Evolutionary conservation across 2,329 filamentous ascomycete species (phyloP), one percentile per base, ranked within the genome.

Genomic region (Ceratocystis papillata): DNA sequence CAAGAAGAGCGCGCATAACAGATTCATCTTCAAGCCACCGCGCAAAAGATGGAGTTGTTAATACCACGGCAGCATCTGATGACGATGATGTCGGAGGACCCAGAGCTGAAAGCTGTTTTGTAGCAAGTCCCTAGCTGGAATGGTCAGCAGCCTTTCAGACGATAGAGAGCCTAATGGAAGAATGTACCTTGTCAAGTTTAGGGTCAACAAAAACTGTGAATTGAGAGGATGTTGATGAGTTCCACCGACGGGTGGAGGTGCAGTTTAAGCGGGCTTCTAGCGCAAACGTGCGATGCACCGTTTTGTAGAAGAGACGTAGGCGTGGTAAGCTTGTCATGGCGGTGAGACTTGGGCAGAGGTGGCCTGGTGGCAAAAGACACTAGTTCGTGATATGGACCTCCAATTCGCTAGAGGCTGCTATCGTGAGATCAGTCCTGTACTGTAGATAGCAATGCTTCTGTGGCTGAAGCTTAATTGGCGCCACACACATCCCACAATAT

Each of bases 31-130:
- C 76, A 2, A 84, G 72, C 74, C 78, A 79, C 10, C 73, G 73
- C n/a, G 79, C 76, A 64, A 82, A 77, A 17, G 77, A 71, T 28
- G 76, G 77, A 22, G 81, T 82, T 20, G 77, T 77, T 8, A 85
- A 74, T 20, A 85, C 73, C 25, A 83, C 77, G 5, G 64, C 53
- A 17, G 64, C 50, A 37, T 61, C 37, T 17, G 50, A 63, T 5
- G 63, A 28, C 22, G 55, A 28, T 37, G 57, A 5, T 1, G 46
- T 17, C 12, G 10, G 5, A 17, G 33, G n/a, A 6, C 28, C 17
- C 8, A 57, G 57, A 28, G 25, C 25, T n/a, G 64, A 5, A 37
- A 67, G 53, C 17, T 61, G 41, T 2, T 64, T 20, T 6, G 61
- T 37, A 17, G 33, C 65, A 48, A 53, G n/a, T 53, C 12, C n/a